These are phyloP conservation scores for Saturnispora gosingensis DNA, from an alignment of 805 yeast species.

Conservation along the genomic window DNA sequence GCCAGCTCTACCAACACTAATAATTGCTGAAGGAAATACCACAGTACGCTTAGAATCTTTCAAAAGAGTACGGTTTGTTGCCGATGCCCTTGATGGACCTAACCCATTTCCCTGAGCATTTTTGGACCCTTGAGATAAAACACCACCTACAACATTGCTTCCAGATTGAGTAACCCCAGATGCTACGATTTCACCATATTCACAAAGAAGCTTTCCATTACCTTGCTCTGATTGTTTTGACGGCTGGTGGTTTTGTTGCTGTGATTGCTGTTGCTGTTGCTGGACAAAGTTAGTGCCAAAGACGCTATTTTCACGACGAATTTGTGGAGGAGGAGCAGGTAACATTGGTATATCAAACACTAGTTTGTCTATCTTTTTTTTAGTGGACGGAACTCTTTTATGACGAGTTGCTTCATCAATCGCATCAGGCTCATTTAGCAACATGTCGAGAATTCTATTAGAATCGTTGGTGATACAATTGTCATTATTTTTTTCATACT, in stretches of 20 bases:
- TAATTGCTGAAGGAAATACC: neutral
- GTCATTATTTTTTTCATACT: neutral
- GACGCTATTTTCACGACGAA: constrained; percentile 20
- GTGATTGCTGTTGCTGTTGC: neutral
- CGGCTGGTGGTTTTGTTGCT: neutral
- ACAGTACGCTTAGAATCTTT: constrained; percentile 23
- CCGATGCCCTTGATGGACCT: constrained; percentile 51
- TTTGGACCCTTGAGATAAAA: neutral
- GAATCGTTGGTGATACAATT: neutral
- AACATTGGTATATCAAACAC: constrained; percentile 15
- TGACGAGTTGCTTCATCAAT: constrained; percentile 3
- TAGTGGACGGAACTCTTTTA: neutral
- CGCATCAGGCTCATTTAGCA: constrained; percentile 2
- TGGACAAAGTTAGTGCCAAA: neutral
- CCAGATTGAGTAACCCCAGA: constrained; percentile 38
- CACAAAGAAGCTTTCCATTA: constrained; percentile 24
- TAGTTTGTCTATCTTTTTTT: constrained; percentile 1
- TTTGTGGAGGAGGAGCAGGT: constrained; percentile 15
- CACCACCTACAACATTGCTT: constrained; percentile 16
- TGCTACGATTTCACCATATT: constrained; percentile 50
- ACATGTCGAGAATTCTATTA: neutral
- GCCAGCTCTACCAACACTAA: neutral
- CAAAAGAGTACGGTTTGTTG: constrained; percentile 40
- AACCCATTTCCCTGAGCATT: constrained; percentile 41
- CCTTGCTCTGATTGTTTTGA: neutral